Percentiles rank a stretch among this genome's conserved stretches.
These are phyloP conservation scores for Cystobasidium sp. DNA, from an alignment of 1,284 basidiomycete species.

Conservation along the genomic window DNA sequence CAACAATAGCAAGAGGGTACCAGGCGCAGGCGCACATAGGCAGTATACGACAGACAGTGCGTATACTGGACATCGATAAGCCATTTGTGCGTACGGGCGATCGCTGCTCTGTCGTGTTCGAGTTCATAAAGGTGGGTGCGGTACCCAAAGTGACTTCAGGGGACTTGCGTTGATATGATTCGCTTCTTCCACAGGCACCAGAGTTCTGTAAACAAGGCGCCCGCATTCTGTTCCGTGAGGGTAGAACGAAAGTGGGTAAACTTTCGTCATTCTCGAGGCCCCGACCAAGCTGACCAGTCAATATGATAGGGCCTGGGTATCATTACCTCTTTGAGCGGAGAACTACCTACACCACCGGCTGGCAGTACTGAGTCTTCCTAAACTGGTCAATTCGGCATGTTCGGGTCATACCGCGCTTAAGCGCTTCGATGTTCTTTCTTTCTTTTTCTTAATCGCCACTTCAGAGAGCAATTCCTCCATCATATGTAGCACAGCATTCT, in stretches of 20 bases:
- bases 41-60: conserved; percentile 86
- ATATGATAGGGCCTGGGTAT: conserved; percentile 27
- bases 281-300: not conserved
- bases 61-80: conserved; percentile 71
- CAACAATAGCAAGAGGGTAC: conserved; percentile 86
- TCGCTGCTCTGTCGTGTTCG: conserved; percentile 83
- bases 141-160: too few relatives aligned
- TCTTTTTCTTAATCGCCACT: too few relatives aligned
- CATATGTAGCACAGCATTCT: too few relatives aligned
- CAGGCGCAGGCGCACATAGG: conserved; percentile 62
- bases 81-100: conserved; percentile 87
- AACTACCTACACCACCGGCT: conserved; percentile 1
- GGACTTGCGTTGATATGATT: not conserved
- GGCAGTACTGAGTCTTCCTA: conserved; percentile 1
- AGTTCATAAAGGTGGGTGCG: conserved; percentile 62
- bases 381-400: not conserved
- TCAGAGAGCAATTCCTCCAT: too few relatives aligned
- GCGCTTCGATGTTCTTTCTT: too few relatives aligned
- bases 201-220: conserved; percentile 90
- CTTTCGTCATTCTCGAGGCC: not conserved
- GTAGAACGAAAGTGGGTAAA: conserved; percentile 74
- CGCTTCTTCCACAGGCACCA: conserved; percentile 68
- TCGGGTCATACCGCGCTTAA: too few relatives aligned
- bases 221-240: conserved; percentile 87
- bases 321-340: conserved; percentile 37